These are phyloP conservation scores for Cystofilobasidium macerans DNA, from an alignment of 768 basidiomycete genomes.

Conservation along the genomic window DNA sequence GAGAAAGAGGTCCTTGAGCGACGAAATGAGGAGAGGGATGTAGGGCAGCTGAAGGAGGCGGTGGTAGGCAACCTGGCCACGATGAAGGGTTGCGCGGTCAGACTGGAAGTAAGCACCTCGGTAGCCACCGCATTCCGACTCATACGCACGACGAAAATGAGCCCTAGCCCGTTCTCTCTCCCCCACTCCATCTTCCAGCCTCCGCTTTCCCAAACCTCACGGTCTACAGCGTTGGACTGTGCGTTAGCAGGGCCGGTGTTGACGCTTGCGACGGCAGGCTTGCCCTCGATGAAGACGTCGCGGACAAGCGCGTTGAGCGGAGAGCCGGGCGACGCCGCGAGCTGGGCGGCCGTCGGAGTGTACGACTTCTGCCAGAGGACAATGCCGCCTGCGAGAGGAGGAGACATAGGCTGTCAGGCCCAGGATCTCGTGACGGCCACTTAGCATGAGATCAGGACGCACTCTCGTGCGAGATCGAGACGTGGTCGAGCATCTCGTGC, in stretches of 20 bases:
- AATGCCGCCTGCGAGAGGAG: constrained; percentile 13
- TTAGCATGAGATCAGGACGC: no score
- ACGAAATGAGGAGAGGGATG: constrained; percentile 16
- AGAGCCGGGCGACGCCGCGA: constrained; percentile 38
- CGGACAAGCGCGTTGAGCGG: constrained; percentile 81
- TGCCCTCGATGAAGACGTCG: constrained; percentile 83
- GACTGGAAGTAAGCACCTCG: not conserved
- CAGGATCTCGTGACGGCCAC: not conserved
- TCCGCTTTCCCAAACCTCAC: constrained; percentile 12
- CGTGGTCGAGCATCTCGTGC: constrained; percentile 98
- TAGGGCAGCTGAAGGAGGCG: constrained; percentile 22
- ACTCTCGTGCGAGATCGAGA: constrained; percentile 92
- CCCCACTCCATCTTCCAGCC: constrained; percentile 27
- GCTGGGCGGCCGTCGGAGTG: constrained; percentile 8
- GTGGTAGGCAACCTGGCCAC: constrained; percentile 20
- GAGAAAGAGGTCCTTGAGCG: constrained; percentile 20
- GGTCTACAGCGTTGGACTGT: constrained; percentile 62
- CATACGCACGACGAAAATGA: constrained; percentile 81
- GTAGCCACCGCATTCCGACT: no score
- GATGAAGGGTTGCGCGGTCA: no score
- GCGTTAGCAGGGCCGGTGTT: constrained; percentile 49
- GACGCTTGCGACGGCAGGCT: constrained; percentile 41
- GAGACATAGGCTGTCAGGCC: not conserved
- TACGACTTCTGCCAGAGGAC: constrained; percentile 24
- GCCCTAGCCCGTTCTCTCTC: constrained; percentile 65